These are phyloP conservation scores for Phaeophleospora eucalypticola DNA, from an alignment of 2,329 filamentous ascomycete species.

Conservation along the genomic window DNA sequence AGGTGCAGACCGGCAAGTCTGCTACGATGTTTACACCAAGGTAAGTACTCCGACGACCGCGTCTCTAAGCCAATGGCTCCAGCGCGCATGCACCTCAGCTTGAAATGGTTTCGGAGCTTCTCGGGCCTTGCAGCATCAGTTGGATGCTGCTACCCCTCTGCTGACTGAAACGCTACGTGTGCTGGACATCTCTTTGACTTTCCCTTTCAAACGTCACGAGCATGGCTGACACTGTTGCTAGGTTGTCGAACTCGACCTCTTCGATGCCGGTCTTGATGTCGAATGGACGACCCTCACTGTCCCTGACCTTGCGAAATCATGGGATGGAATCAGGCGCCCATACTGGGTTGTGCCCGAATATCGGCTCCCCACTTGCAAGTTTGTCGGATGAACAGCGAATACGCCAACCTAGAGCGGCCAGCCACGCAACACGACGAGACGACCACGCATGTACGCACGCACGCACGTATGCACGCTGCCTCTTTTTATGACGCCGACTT, in stretches of 20 bases:
- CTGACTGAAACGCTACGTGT: not conserved
- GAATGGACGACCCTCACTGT: constrained; percentile 79
- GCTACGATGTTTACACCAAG: constrained; percentile 93
- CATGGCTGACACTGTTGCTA: constrained; percentile 12
- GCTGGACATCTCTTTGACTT: not conserved
- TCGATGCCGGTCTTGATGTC: constrained; percentile 83
- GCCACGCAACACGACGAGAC: not conserved
- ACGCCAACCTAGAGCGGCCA: not conserved
- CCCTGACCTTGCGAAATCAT: constrained; percentile 57
- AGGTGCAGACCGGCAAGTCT: constrained; percentile 85
- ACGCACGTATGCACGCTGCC: too few species aligned
- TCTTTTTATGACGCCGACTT: too few species aligned
- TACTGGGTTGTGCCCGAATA: constrained; percentile 88
- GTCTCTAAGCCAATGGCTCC: not conserved
- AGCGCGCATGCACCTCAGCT: not conserved
- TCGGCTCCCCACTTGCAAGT: constrained; percentile 68
- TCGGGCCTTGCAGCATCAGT: not conserved
- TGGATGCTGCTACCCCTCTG: too few species aligned
- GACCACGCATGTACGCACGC: too few species aligned
- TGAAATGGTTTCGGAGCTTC: not conserved
- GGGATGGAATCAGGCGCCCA: constrained; percentile 80
- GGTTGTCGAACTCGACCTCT: constrained; percentile 81
- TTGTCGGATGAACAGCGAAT: constrained; percentile 55
- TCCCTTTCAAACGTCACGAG: not conserved
- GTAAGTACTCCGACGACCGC: constrained; percentile 33